Percentiles rank a stretch among this genome's conserved stretches.
Evolutionary conservation across 306 rosid species (phyloP).

Genomic region (Cotoneaster glaucophyllus): DNA sequence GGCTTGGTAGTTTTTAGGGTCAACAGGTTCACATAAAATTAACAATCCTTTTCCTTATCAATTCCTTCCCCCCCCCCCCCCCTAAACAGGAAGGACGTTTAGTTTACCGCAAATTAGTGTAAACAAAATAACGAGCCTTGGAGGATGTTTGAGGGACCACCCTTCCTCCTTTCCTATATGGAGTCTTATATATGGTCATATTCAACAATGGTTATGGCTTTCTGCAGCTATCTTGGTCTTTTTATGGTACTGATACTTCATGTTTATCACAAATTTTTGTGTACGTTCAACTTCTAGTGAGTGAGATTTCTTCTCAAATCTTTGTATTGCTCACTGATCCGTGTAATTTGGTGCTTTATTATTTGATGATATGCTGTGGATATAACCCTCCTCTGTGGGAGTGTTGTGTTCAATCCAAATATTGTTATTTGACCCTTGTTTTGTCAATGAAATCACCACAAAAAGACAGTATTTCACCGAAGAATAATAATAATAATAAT

Average conservation of each 20-base stretch:
- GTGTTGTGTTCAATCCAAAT: not conserved
- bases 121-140: not conserved
- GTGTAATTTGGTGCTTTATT: not conserved
- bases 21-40: not conserved
- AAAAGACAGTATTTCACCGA: too few relatives aligned
- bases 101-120: not conserved
- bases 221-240: too few relatives aligned
- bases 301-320: not conserved
- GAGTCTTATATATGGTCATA: not conserved
- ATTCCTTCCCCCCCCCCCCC: not conserved
- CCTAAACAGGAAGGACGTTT: too few relatives aligned
- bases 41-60: not conserved
- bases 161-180: not conserved
- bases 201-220: not conserved
- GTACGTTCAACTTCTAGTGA: too few relatives aligned
- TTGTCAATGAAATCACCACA: too few relatives aligned
- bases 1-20: too few relatives aligned
- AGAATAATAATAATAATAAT: too few relatives aligned
- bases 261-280: too few relatives aligned
- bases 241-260: too few relatives aligned
- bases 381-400: too few relatives aligned
- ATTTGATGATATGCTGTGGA: too few relatives aligned
- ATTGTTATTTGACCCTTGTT: too few relatives aligned
- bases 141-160: not conserved
- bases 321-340: not conserved